phyloP scores from a whole-genome alignment of 163 green algal genomes.

The Volvox carteri region DNA sequence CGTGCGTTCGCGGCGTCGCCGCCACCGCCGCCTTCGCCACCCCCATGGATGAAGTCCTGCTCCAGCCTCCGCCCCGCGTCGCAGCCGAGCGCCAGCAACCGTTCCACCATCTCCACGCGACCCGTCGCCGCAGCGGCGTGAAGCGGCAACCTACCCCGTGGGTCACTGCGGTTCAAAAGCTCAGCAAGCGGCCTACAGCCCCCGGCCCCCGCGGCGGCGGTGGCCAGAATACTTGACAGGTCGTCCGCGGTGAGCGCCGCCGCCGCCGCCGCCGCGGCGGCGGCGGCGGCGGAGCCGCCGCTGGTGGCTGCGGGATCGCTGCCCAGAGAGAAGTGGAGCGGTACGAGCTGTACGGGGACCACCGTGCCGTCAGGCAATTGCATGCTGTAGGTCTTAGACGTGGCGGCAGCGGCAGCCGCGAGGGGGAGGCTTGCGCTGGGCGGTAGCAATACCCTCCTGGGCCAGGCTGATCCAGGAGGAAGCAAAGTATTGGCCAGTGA shows the following conservation, averaged over 20 bases:
- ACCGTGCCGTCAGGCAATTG: constrained; percentile 30
- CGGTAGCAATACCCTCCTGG: not conserved
- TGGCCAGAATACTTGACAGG: not conserved
- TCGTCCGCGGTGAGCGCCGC: not conserved
- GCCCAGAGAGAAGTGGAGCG: constrained; percentile 15
- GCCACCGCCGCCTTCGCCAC: not conserved
- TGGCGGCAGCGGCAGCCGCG: not conserved
- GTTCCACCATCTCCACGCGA: constrained; percentile 69
- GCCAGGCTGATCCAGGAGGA: not conserved
- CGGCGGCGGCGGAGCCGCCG: not conserved
- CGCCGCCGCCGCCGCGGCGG: not conserved
- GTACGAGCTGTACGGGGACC: constrained; percentile 34
- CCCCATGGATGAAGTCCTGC: constrained; percentile 57
- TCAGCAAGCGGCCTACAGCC: constrained; percentile 28
- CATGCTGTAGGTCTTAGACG: constrained; percentile 26
- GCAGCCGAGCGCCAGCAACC: constrained; percentile 68
- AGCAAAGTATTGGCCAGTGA: not conserved
- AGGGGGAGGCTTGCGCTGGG: not conserved
- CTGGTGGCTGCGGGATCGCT: not conserved
- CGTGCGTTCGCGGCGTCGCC: not conserved
- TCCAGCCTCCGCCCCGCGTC: constrained; percentile 57
- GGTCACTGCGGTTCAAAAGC: constrained; percentile 57
- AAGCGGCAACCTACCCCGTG: constrained; percentile 62
- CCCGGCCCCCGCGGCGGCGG: not conserved
- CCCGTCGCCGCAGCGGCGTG: constrained; percentile 74